Evolutionary conservation across 1,139 yeast species (phyloP), one percentile per base, ranked within the genome.

Genomic region (Diutina rugosa): DNA sequence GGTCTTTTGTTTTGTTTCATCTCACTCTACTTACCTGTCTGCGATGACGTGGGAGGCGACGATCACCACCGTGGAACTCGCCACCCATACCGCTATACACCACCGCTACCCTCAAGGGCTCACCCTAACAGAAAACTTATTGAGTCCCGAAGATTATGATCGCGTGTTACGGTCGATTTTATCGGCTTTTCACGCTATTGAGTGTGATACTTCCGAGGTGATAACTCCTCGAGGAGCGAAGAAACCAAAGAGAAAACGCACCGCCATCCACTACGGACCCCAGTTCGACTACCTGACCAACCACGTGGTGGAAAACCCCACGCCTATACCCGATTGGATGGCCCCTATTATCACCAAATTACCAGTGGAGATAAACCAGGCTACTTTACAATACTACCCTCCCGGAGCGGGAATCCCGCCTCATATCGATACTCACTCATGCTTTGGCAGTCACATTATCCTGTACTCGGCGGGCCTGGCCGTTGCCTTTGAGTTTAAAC

Each of bases 341-440:
- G 12, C 5, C 1, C 14, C 45, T 16, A 8, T 49, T 28, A 18
- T 49, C 14, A 28, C 7, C 0, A 12, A 28, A 18, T 14, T 49
- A n/a, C 53, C 53, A 18, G 53, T 49, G 3, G 12, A 44, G 1
- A 32, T 49, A 3, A 49, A 49, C 45, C 53, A 49, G 18, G 53
- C 53, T 18, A 49, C 53, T 5, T 29, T 49, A 1, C 53, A 49
- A 16, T 49, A 32, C 21, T 49, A 49, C 29, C 53, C 53, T n/a
- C 53, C 41, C 7, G 53, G 53, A 49, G 41, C 53, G 9, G 53
- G 53, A 1, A 49, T 49, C n/a, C 53, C 53, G 3, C 53, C 53
- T n/a, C 53, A 49, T 32, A 16, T 49, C n/a, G 53, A 49, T 32
- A 49, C 53, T 18, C 53, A 49, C 9, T 49, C 53, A 29, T 49